Evolutionary conservation across 2,329 filamentous ascomycete genomes (phyloP).

Genomic region (Elsinoe necatrix): DNA sequence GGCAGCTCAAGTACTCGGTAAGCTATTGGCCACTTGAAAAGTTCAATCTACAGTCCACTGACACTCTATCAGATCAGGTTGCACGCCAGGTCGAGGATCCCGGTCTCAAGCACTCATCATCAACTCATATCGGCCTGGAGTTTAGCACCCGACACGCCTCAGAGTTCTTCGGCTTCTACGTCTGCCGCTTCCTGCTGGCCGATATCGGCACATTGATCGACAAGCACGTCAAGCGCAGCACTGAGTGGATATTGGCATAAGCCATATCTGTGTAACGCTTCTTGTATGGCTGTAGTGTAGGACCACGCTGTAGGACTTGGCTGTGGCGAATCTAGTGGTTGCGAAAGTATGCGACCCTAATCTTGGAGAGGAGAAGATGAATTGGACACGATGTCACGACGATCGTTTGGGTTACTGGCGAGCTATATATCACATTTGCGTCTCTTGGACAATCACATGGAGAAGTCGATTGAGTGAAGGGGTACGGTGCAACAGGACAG

Average conservation of each 20-base stretch:
- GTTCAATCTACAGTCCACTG: background rate
- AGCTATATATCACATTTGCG: background rate
- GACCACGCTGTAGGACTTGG: background rate
- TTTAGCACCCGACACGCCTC: slow-evolving; percentile 86
- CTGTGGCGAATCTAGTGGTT: background rate
- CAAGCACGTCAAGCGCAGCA: slow-evolving; percentile 94
- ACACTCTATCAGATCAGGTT: slow-evolving; percentile 64
- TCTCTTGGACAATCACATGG: background rate
- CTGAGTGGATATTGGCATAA: slow-evolving; percentile 74
- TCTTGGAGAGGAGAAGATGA: background rate
- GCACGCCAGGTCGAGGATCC: slow-evolving; percentile 93
- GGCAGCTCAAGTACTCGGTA: slow-evolving; percentile 85
- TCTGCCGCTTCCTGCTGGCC: slow-evolving; percentile 86
- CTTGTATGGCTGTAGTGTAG: background rate
- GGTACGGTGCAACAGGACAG: background rate
- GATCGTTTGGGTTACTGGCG: slow-evolving; percentile 1
- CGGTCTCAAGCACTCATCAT: slow-evolving; percentile 80
- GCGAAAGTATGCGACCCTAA: background rate
- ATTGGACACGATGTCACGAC: slow-evolving; percentile 10
- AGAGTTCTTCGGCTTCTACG: slow-evolving; percentile 95
- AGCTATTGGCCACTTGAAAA: slow-evolving; percentile 31
- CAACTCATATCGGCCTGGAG: slow-evolving; percentile 91
- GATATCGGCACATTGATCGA: slow-evolving; percentile 81
- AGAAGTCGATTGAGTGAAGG: background rate
- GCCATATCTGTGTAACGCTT: background rate